Evolutionary conservation across 257 asterid species (phyloP).

Genomic region (Forsythia suspensa): DNA sequence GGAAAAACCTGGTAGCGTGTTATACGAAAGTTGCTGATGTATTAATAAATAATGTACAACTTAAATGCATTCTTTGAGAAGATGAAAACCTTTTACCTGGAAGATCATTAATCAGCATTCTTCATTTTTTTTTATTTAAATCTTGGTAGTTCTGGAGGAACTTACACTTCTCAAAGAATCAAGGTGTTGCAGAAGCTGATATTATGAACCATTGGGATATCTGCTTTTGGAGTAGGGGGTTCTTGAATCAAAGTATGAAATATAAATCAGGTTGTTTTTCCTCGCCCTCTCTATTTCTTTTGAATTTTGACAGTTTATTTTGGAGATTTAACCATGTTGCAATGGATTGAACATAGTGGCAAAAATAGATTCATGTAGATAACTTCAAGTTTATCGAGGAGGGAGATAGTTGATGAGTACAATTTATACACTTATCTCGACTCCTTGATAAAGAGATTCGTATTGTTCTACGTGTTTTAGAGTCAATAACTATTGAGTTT

Average conservation of each 20-base stretch:
- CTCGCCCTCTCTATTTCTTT: slow-evolving; percentile 1
- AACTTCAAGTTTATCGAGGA: too few species aligned
- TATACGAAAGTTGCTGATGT: neutral
- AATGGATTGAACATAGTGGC: too few species aligned
- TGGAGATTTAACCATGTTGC: too few species aligned
- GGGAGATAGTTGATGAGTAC: too few species aligned
- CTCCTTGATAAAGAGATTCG: too few species aligned
- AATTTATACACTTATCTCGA: too few species aligned
- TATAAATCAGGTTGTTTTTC: slow-evolving; percentile 67
- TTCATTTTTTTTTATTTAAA: slow-evolving; percentile 10
- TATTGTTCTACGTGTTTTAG: too few species aligned
- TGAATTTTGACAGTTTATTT: neutral
- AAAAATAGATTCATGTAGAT: too few species aligned
- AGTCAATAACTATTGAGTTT: too few species aligned
- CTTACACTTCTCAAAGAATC: slow-evolving; percentile 68
- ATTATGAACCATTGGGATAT: slow-evolving; percentile 77
- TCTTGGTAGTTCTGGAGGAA: slow-evolving; percentile 74
- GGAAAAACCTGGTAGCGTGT: slow-evolving; percentile 44
- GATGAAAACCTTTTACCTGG: slow-evolving; percentile 6
- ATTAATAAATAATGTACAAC: neutral
- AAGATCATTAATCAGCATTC: slow-evolving; percentile 5
- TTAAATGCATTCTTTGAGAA: neutral
- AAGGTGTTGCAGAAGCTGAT: slow-evolving; percentile 88
- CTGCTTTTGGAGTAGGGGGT: slow-evolving; percentile 92
- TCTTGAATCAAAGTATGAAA: slow-evolving; percentile 80